phyloP scores from a whole-genome alignment of 2,329 filamentous ascomycete genomes.

The Xylariaceae sp. region DNA sequence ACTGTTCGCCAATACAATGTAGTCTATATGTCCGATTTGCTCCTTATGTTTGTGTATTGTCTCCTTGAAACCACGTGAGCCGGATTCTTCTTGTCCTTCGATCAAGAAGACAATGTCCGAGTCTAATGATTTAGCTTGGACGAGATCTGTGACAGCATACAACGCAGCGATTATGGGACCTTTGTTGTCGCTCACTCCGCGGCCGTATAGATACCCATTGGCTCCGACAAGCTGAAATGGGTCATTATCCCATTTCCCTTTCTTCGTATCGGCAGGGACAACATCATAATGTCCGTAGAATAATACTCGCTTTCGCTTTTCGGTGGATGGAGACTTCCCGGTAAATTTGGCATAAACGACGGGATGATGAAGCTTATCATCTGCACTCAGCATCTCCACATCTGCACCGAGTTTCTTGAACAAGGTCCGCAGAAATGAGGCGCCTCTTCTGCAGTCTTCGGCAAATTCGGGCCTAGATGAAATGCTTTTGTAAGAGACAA shows the following conservation, averaged over 20 bases:
- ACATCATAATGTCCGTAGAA: constrained; percentile 99
- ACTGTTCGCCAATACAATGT: constrained; percentile 92
- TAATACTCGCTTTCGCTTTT: constrained; percentile 75
- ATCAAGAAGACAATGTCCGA: constrained; percentile 93
- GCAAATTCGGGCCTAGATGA: constrained; percentile 82
- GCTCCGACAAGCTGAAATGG: constrained; percentile 87
- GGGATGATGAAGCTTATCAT: constrained; percentile 71
- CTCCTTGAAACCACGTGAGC: constrained; percentile 84
- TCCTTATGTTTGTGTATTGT: constrained; percentile 76
- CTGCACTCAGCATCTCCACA: constrained; percentile 84
- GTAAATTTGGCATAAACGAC: constrained; percentile 89
- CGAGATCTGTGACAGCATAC: constrained; percentile 86
- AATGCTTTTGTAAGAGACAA: constrained; percentile 88
- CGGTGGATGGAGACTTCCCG: constrained; percentile 63
- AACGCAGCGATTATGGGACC: constrained; percentile 91
- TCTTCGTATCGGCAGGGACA: constrained; percentile 79
- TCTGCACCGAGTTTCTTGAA: constrained; percentile 90
- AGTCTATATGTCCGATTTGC: constrained; percentile 85
- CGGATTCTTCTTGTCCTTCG: constrained; percentile 94
- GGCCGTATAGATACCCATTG: constrained; percentile 90
- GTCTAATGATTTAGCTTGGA: constrained; percentile 75
- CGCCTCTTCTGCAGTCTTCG: constrained; percentile 88
- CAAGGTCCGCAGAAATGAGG: constrained; percentile 81
- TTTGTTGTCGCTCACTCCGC: constrained; percentile 97
- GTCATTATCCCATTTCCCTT: constrained; percentile 78